These are phyloP conservation scores for Eucalyptus virginea DNA, from an alignment of 345 rosid genomes.

Conservation along the genomic window DNA sequence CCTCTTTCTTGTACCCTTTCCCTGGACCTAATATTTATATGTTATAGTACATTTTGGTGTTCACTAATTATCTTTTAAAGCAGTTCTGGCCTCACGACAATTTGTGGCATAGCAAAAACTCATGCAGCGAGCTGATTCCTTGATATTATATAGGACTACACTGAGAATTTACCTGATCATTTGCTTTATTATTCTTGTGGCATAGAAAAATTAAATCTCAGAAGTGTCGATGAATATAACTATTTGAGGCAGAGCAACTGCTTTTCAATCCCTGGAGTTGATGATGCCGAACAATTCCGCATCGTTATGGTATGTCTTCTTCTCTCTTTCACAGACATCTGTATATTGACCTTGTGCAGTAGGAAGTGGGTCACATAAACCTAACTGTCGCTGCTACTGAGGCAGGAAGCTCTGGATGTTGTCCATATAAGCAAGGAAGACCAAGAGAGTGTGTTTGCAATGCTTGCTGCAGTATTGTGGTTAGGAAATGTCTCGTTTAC, in stretches of 20 bases:
- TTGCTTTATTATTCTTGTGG: background rate
- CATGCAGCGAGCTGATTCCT: background rate
- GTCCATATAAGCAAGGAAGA: constrained; percentile 96
- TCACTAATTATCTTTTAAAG: background rate
- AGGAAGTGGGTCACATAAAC: background rate
- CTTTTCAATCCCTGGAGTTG: constrained; percentile 64
- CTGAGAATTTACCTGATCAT: background rate
- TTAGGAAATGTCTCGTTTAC: constrained; percentile 81
- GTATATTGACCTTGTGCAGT: background rate
- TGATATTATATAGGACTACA: background rate
- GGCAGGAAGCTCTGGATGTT: constrained; percentile 89
- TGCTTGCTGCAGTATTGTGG: constrained; percentile 99
- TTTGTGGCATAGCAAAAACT: background rate
- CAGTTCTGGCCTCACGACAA: background rate
- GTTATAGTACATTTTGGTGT: background rate
- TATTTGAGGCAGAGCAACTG: constrained; percentile 90
- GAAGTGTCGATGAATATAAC: constrained; percentile 59
- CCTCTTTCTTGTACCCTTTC: background rate
- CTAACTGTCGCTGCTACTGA: background rate
- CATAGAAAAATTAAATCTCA: constrained; percentile 80
- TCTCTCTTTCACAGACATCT: background rate
- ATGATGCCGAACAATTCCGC: constrained; percentile 67
- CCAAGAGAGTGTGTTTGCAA: constrained; percentile 90
- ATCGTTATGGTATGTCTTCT: constrained; percentile 46
- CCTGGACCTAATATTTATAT: background rate